phyloP scores from a whole-genome alignment of 148 eudicot species.

The Silene uniflora region DNA sequence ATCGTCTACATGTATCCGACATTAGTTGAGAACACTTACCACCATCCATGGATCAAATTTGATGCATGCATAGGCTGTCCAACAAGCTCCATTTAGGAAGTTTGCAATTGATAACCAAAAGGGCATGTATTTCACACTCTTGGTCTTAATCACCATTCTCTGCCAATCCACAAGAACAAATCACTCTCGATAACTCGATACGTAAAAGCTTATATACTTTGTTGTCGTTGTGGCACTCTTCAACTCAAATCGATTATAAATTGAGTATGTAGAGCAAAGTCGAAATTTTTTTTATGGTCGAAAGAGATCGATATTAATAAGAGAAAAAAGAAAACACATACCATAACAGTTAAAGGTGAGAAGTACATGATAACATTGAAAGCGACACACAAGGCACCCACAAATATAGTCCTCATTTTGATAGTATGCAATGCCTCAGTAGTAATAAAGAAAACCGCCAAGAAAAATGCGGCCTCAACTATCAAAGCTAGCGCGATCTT shows the following conservation, averaged over 20 bases:
- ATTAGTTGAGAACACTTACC: slow-evolving; percentile 33
- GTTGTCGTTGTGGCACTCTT: no score
- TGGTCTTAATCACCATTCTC: slow-evolving; percentile 51
- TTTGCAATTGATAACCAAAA: slow-evolving; percentile 56
- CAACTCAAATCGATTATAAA: no score
- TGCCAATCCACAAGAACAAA: neutral
- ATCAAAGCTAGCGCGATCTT: slow-evolving; percentile 36
- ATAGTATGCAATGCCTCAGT: slow-evolving; percentile 37
- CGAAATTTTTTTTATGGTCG: neutral
- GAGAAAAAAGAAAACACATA: slow-evolving; percentile 18
- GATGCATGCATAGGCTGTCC: slow-evolving; percentile 55
- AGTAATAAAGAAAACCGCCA: slow-evolving; percentile 30
- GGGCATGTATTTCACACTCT: slow-evolving; percentile 90
- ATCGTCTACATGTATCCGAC: no score
- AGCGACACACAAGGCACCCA: slow-evolving; percentile 55
- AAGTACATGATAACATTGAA: slow-evolving; percentile 63
- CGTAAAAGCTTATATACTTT: neutral
- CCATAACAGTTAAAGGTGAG: slow-evolving; percentile 76
- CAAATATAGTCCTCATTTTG: slow-evolving; percentile 41
- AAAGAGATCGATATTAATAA: neutral
- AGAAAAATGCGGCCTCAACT: slow-evolving; percentile 36
- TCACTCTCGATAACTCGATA: neutral
- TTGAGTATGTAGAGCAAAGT: no score
- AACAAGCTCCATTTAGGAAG: slow-evolving; percentile 54
- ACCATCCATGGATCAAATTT: slow-evolving; percentile 52